phyloP scores from a whole-genome alignment of 2,329 filamentous ascomycete genomes.

The Talaromyces sp. region DNA sequence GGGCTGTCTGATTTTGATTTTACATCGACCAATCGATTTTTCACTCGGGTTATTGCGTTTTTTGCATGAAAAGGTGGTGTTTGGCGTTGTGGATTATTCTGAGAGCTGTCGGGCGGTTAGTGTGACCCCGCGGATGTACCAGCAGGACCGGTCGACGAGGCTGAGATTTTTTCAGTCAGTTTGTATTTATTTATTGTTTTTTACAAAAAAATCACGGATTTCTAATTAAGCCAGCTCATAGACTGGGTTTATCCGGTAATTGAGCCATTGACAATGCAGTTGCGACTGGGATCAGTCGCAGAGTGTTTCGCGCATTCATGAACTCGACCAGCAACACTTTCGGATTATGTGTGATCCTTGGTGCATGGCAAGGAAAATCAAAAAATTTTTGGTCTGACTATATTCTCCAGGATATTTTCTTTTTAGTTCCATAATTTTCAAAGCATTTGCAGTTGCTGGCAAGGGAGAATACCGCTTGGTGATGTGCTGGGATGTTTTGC shows the following conservation, averaged over 20 bases:
- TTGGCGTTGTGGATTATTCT: not conserved
- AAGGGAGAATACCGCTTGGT: not conserved
- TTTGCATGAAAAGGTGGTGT: not conserved
- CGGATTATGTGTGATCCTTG: not conserved
- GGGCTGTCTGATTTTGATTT: slow-evolving; percentile 39
- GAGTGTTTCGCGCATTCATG: not conserved
- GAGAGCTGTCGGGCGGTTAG: not conserved
- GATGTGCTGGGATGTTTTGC: not conserved
- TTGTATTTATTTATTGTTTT: not conserved
- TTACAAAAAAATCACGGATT: not conserved
- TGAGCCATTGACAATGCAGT: not conserved
- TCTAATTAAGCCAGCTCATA: not conserved
- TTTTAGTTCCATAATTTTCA: not conserved
- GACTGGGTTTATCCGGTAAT: not conserved
- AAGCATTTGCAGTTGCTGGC: not conserved
- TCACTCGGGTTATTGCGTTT: not conserved
- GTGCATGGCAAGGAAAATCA: not conserved
- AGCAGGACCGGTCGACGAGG: not conserved
- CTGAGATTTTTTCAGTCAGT: not conserved
- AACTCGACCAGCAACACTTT: not conserved
- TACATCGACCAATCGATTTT: not conserved
- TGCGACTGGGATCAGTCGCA: not conserved
- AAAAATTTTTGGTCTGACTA: no score
- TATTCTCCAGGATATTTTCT: not conserved
- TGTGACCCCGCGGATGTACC: not conserved